These are phyloP conservation scores for Striga asiatica DNA, from an alignment of 257 asterid genomes.

Conservation along the genomic window DNA sequence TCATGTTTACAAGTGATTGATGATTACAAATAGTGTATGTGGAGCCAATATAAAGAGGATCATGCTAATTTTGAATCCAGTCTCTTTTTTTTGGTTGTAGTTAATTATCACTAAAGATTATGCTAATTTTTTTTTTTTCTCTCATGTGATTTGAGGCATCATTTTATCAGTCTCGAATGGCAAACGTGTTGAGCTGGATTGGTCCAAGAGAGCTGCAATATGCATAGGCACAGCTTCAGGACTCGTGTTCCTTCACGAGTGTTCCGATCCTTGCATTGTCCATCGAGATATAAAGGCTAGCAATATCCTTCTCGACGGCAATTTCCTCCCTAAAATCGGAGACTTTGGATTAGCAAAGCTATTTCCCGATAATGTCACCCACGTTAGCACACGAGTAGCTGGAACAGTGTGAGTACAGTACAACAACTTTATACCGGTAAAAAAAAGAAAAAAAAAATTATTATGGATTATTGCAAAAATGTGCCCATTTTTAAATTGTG, in stretches of 20 bases:
- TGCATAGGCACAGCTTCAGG: slow-evolving; percentile 73
- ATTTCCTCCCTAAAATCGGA: slow-evolving; percentile 58
- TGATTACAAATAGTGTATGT: no score
- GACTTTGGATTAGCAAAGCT: slow-evolving; percentile 87
- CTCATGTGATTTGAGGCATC: no score
- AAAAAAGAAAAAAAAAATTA: no score
- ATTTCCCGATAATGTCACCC: slow-evolving; percentile 84
- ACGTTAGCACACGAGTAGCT: slow-evolving; percentile 84
- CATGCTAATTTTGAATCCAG: no score
- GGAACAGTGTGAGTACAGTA: slow-evolving; percentile 68
- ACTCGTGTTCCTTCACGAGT: slow-evolving; percentile 83
- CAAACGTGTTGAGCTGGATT: slow-evolving; percentile 32
- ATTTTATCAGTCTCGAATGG: slow-evolving; percentile 47
- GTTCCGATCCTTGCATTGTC: slow-evolving; percentile 52
- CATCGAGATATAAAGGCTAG: slow-evolving; percentile 93
- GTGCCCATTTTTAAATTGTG: no score
- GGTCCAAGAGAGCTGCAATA: slow-evolving; percentile 65
- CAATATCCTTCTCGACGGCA: slow-evolving; percentile 65
- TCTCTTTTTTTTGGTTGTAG: neutral
- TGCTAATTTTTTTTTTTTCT: neutral
- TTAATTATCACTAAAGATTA: neutral
- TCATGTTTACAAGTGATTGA: no score
- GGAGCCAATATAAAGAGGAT: no score
- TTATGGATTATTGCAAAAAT: no score
- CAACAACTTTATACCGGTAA: neutral